phyloP scores from a whole-genome alignment of 306 rosid species.

The Vicia sativa region DNA sequence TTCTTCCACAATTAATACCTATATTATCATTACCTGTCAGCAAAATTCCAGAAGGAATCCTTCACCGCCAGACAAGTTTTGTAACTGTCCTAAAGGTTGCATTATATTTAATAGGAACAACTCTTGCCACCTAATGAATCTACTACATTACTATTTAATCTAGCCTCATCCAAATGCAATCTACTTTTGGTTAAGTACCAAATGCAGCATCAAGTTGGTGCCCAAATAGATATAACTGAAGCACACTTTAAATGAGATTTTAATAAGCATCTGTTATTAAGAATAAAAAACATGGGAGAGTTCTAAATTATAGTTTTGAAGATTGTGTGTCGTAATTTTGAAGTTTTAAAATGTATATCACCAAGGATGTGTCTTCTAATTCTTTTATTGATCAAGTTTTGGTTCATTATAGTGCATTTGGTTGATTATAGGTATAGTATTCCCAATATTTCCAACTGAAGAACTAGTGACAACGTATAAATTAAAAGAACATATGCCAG shows the following conservation, averaged over 20 bases:
- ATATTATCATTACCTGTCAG: constrained; percentile 18
- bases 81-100: constrained; percentile 2
- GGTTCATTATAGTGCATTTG: constrained; percentile 28
- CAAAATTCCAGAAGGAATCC: constrained; percentile 36
- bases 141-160: constrained; percentile 12
- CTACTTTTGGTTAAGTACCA: constrained; percentile 6
- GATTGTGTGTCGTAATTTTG: neutral
- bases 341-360: constrained; percentile 7
- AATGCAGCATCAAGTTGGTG: neutral
- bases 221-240: constrained; percentile 10
- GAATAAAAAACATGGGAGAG: constrained; percentile 17
- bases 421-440: constrained; percentile 17
- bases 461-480: constrained; percentile 22
- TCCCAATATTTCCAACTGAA: constrained; percentile 17
- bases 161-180: constrained; percentile 5
- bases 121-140: constrained; percentile 36
- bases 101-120: constrained; percentile 14
- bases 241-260: constrained; percentile 6
- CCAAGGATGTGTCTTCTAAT: constrained; percentile 12
- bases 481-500: constrained; percentile 33
- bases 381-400: constrained; percentile 20
- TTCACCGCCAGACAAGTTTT: constrained; percentile 15
- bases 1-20: constrained; percentile 24
- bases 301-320: constrained; percentile 11
- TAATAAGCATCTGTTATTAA: constrained; percentile 18